Percentiles rank a stretch among this genome's conserved stretches.
phyloP scores from a whole-genome alignment of 1,284 basidiomycete genomes.

The Mixia osmundae region DNA sequence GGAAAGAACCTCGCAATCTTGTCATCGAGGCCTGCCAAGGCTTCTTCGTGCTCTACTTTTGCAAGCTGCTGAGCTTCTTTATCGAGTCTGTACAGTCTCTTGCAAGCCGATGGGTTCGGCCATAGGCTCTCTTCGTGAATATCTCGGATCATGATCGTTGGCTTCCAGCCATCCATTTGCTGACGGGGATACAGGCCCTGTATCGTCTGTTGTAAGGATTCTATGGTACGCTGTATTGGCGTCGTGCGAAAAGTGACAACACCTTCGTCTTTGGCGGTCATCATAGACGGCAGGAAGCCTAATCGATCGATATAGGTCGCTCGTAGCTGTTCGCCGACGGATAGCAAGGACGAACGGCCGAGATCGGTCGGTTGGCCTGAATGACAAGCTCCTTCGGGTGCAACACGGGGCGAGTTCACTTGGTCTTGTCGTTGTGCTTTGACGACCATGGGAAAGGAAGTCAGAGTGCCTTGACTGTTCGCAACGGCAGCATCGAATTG shows the following conservation, averaged over 20 bases:
- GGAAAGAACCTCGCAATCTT: too few species aligned
- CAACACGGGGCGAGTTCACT: background rate
- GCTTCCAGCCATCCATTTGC: too few species aligned
- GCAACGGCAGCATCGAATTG: slow-evolving; percentile 4
- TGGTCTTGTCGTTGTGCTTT: background rate
- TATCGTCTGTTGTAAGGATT: slow-evolving; percentile 13
- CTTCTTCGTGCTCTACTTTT: too few species aligned
- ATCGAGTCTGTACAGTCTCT: too few species aligned
- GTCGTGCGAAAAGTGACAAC: slow-evolving; percentile 12
- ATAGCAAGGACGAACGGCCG: slow-evolving; percentile 14
- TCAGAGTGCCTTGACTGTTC: slow-evolving; percentile 1
- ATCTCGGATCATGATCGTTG: too few species aligned
- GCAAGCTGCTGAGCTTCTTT: too few species aligned
- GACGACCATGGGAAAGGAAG: background rate
- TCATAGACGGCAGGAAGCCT: slow-evolving; percentile 9
- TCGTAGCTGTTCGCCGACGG: slow-evolving; percentile 11
- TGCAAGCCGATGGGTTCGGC: too few species aligned
- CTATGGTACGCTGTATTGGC: slow-evolving; percentile 14
- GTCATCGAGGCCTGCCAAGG: too few species aligned
- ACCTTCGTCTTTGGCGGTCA: slow-evolving; percentile 2
- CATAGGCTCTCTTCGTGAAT: too few species aligned
- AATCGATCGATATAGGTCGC: slow-evolving; percentile 13
- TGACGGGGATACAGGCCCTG: too few species aligned
- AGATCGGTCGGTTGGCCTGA: slow-evolving; percentile 18
- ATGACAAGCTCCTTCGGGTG: slow-evolving; percentile 2